Percentiles rank a stretch among this genome's conserved stretches.
These are phyloP conservation scores for Irpex rosettiformis DNA, from an alignment of 1,284 basidiomycete genomes.

Conservation along the genomic window DNA sequence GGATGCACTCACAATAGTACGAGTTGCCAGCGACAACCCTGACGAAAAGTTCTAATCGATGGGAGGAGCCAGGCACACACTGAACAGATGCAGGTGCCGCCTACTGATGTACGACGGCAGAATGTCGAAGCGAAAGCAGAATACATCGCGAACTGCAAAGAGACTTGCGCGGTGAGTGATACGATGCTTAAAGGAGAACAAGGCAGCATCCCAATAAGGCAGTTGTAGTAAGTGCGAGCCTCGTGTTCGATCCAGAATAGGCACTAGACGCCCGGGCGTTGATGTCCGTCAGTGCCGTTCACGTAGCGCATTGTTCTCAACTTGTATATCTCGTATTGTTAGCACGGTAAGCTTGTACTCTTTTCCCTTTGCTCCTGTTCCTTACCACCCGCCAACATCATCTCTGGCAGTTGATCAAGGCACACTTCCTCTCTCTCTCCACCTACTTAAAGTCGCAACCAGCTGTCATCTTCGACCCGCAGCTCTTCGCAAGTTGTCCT, in stretches of 20 bases:
- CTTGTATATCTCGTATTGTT: neutral
- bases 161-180: neutral
- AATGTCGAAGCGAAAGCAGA: neutral
- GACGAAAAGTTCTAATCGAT: neutral
- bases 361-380: neutral
- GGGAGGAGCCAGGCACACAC: neutral
- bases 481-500: constrained; percentile 12
- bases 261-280: neutral
- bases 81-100: neutral
- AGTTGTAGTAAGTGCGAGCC: constrained; percentile 24
- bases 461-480: neutral
- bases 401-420: constrained; percentile 4
- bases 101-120: neutral
- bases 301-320: constrained; percentile 4
- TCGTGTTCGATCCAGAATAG: constrained; percentile 12
- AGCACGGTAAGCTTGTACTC: neutral
- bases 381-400: constrained; percentile 6
- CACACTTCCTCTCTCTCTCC: constrained; percentile 3
- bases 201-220: constrained; percentile 23
- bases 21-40: too few relatives aligned
- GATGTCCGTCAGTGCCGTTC: constrained; percentile 6
- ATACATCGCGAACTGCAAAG: neutral
- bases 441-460: constrained; percentile 5
- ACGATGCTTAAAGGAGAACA: constrained; percentile 21
- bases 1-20: too few relatives aligned